phyloP scores from a whole-genome alignment of 2,329 filamentous ascomycete species.

The Penicillium sp. region DNA sequence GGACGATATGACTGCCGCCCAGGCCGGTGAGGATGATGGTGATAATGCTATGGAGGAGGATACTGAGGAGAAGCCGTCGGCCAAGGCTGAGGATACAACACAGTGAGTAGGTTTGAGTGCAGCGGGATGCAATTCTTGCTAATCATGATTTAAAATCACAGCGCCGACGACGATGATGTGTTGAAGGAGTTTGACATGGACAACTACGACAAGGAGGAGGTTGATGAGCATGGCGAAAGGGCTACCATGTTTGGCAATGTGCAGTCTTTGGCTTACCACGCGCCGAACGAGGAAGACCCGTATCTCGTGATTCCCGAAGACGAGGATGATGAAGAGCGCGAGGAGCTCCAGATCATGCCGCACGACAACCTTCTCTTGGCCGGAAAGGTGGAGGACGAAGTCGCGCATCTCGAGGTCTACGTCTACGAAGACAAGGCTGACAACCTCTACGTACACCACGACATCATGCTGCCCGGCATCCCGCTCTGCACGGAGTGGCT shows the following conservation, averaged over 20 bases:
- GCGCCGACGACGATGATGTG: conserved; percentile 85
- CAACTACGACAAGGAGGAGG: conserved; percentile 83
- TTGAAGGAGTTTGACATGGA: conserved; percentile 95
- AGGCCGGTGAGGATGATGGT: conserved; percentile 46
- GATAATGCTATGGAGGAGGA: conserved; percentile 27
- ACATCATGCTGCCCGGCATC: conserved; percentile 97
- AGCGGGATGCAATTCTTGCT: conserved; percentile 1
- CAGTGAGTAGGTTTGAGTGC: conserved; percentile 17
- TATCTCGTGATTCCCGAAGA: conserved; percentile 86
- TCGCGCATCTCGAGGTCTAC: conserved; percentile 93
- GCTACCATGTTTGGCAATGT: conserved; percentile 95
- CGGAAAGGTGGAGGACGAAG: conserved; percentile 92
- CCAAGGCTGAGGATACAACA: conserved; percentile 19
- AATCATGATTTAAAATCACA: conserved; percentile 29
- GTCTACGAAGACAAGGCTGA: conserved; percentile 94
- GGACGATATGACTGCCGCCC: conserved; percentile 73
- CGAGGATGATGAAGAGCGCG: conserved; percentile 81
- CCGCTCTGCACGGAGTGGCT: conserved; percentile 95
- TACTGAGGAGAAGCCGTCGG: conserved; percentile 21
- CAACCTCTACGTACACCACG: conserved; percentile 98
- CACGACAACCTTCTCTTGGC: conserved; percentile 91
- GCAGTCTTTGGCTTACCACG: conserved; percentile 88
- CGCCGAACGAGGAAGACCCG: conserved; percentile 89
- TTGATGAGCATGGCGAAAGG: conserved; percentile 62
- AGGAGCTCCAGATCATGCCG: conserved; percentile 87